Percentiles rank a stretch among this genome's conserved stretches.
phyloP scores from a whole-genome alignment of 306 rosid genomes.

The Malus sieversii region DNA sequence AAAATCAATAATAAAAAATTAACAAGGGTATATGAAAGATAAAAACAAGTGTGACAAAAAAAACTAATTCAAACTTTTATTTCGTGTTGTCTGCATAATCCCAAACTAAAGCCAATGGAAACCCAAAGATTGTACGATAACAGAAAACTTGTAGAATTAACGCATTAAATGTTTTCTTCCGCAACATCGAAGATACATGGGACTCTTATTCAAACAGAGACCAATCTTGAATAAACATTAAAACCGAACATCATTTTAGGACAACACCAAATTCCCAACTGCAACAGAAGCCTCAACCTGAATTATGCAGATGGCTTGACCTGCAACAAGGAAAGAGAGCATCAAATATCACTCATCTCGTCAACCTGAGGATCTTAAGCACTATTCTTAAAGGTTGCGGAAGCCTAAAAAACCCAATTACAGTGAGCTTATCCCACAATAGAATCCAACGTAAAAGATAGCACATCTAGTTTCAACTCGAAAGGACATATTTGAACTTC shows the following conservation, averaged over 20 bases:
- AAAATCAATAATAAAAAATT: no score
- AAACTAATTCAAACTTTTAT: neutral
- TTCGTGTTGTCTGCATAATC: neutral
- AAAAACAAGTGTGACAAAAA: no score
- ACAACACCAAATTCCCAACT: neutral
- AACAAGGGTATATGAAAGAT: rapidly evolving
- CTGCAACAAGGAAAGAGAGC: constrained; percentile 10
- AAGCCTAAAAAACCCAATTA: neutral
- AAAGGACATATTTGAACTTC: neutral
- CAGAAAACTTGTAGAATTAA: neutral
- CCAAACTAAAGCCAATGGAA: neutral
- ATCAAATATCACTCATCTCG: neutral
- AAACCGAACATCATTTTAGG: neutral
- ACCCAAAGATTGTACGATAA: neutral
- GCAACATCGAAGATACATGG: constrained; percentile 6
- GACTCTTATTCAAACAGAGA: constrained; percentile 16
- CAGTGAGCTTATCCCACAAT: neutral
- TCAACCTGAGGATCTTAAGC: neutral
- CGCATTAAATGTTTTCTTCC: neutral
- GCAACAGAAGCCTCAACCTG: neutral
- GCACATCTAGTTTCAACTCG: neutral
- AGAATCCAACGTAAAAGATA: neutral
- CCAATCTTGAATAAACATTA: neutral
- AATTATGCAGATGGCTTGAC: neutral
- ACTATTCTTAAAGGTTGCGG: neutral